Percentiles rank a stretch among this genome's conserved stretches.
phyloP scores from a whole-genome alignment of 2,329 filamentous ascomycete species.

The Colletotrichum tamarilloi region DNA sequence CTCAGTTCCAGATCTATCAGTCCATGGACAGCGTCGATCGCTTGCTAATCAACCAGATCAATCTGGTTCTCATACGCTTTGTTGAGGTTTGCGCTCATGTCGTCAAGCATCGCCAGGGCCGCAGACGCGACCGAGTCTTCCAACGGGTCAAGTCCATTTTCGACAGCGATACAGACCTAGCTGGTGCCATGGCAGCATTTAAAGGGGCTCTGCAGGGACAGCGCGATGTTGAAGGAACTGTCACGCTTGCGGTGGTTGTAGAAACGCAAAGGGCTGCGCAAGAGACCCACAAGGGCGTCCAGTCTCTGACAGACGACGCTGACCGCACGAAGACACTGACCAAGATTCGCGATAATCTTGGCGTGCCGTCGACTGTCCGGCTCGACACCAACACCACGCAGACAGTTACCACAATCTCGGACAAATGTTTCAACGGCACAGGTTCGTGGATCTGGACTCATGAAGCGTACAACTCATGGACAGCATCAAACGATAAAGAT shows the following conservation, averaged over 20 bases:
- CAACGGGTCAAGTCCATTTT: neutral
- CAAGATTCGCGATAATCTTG: neutral
- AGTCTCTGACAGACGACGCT: neutral
- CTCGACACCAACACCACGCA: neutral
- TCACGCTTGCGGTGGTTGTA: neutral
- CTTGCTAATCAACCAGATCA: neutral
- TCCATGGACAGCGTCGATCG: neutral
- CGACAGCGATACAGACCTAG: neutral
- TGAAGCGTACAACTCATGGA: neutral
- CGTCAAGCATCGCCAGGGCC: neutral
- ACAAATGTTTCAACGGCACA: neutral
- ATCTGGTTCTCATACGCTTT: neutral
- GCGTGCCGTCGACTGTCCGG: neutral
- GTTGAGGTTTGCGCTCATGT: slow-evolving; percentile 9
- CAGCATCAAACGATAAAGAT: neutral
- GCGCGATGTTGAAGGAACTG: neutral
- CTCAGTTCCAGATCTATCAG: slow-evolving; percentile 5
- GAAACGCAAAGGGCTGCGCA: neutral
- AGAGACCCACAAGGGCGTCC: neutral
- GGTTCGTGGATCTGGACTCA: neutral
- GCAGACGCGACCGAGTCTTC: neutral
- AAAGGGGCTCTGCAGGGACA: neutral
- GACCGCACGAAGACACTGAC: neutral
- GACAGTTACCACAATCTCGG: neutral
- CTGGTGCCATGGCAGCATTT: neutral